These are phyloP conservation scores for Bipolaris cookei DNA, from an alignment of 2,329 filamentous ascomycete genomes.

Conservation along the genomic window DNA sequence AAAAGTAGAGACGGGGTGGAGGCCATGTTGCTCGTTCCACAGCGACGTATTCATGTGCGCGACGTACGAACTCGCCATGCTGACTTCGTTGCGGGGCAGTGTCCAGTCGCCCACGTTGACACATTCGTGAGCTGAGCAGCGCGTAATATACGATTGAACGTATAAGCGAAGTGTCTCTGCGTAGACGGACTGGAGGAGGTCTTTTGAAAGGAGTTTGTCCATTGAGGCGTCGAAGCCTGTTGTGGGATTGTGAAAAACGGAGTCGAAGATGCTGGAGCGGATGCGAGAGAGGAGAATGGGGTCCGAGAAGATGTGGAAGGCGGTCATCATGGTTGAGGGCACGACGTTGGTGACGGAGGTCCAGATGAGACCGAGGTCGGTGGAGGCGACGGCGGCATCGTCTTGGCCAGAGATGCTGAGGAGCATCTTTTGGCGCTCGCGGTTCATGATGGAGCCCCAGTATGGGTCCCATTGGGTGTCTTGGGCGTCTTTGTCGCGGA, in stretches of 20 bases:
- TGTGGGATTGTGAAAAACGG: not conserved
- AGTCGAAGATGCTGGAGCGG: not conserved
- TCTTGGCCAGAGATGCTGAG: not conserved
- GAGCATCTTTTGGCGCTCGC: not conserved
- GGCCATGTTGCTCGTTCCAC: too few species aligned
- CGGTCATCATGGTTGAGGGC: conserved; percentile 2
- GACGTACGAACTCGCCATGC: too few species aligned
- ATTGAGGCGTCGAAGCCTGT: not conserved
- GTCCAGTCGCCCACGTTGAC: too few species aligned
- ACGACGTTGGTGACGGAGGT: conserved; percentile 1
- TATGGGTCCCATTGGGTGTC: too few species aligned
- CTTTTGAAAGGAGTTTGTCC: not conserved
- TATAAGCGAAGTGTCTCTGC: too few species aligned
- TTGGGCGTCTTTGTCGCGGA: too few species aligned
- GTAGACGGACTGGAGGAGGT: not conserved
- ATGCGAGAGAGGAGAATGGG: not conserved
- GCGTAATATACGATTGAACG: too few species aligned
- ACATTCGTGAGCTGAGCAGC: too few species aligned
- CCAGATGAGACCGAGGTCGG: conserved; percentile 6
- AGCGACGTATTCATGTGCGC: too few species aligned
- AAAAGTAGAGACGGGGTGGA: not conserved
- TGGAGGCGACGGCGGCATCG: not conserved
- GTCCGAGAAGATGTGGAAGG: not conserved
- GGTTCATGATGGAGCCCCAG: too few species aligned
- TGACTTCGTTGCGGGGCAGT: too few species aligned